These are phyloP conservation scores for Asclepias syriaca DNA, from an alignment of 257 asterid genomes.

Conservation along the genomic window DNA sequence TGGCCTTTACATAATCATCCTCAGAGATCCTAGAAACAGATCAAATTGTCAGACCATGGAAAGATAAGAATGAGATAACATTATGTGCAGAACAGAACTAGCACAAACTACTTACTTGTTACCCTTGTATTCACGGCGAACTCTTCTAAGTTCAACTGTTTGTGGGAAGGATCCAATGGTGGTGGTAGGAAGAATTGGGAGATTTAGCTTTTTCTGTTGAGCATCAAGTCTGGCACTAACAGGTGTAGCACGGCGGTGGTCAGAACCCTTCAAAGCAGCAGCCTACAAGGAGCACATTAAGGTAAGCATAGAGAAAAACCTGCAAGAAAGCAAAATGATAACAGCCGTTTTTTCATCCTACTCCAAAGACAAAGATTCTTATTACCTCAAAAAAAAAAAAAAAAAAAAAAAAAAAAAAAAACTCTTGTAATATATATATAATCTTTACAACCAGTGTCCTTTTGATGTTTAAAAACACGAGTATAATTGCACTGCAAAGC, in stretches of 20 bases:
- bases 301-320: slow-evolving; percentile 2
- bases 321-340: too few relatives aligned
- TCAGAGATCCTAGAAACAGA: slow-evolving; percentile 66
- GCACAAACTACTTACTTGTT: slow-evolving; percentile 52
- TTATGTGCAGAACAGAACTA: neutral
- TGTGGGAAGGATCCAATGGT: slow-evolving; percentile 99
- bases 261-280: slow-evolving; percentile 90
- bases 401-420: too few relatives aligned
- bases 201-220: slow-evolving; percentile 95
- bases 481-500: too few relatives aligned
- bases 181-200: slow-evolving; percentile 95
- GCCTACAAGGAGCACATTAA: slow-evolving; percentile 29
- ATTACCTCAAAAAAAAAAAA: too few relatives aligned
- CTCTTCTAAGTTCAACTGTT: slow-evolving; percentile 86
- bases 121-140: slow-evolving; percentile 97
- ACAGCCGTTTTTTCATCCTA: too few relatives aligned
- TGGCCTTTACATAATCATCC: slow-evolving; percentile 75
- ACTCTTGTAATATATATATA: too few relatives aligned
- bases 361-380: too few relatives aligned
- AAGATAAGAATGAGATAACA: neutral
- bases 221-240: slow-evolving; percentile 94
- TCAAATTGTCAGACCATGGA: slow-evolving; percentile 23
- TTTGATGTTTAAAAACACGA: too few relatives aligned
- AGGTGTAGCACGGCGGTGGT: slow-evolving; percentile 92
- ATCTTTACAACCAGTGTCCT: too few relatives aligned